Percentiles rank a stretch among this genome's conserved stretches.
These are phyloP conservation scores for Solanum chacoense DNA, from an alignment of 305 asterid genomes.

Conservation along the genomic window DNA sequence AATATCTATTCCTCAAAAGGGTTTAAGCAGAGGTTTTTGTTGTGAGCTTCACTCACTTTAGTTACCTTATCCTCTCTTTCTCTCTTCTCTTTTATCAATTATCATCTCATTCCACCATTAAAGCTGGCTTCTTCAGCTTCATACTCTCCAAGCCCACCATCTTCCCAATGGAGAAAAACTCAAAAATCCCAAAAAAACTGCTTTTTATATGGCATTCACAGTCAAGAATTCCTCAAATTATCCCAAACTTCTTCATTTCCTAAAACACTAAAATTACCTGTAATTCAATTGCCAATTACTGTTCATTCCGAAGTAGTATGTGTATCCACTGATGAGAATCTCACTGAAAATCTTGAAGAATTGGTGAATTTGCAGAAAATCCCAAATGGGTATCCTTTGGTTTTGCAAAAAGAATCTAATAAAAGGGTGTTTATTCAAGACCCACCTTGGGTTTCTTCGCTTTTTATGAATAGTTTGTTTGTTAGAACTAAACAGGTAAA, in stretches of 20 bases:
- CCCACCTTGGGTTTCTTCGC: slow-evolving; percentile 84
- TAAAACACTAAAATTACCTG: background rate
- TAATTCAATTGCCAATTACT: slow-evolving; percentile 1
- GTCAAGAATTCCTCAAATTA: slow-evolving; percentile 25
- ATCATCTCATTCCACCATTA: background rate
- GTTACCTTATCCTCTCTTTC: background rate
- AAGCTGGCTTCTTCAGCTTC: slow-evolving; percentile 63
- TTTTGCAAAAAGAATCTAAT: slow-evolving; percentile 13
- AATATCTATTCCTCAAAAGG: background rate
- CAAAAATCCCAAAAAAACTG: slow-evolving; percentile 7
- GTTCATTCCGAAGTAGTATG: slow-evolving; percentile 46
- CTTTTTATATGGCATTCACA: slow-evolving; percentile 24
- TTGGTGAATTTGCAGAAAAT: slow-evolving; percentile 35
- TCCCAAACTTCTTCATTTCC: slow-evolving; percentile 15
- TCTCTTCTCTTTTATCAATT: background rate
- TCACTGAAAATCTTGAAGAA: slow-evolving; percentile 31
- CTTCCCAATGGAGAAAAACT: slow-evolving; percentile 37
- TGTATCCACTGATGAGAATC: slow-evolving; percentile 49
- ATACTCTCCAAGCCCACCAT: slow-evolving; percentile 40
- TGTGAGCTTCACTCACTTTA: background rate
- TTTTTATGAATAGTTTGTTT: slow-evolving; percentile 54
- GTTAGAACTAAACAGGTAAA: slow-evolving; percentile 14
- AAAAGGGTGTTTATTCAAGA: slow-evolving; percentile 57
- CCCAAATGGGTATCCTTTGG: slow-evolving; percentile 22
- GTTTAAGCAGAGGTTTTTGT: background rate